A percentile compares a stretch with the other conserved stretches of the same genome.
Conservation (phyloP, 768 basidiomycete genomes). For the Termitomyces sp. region DNA sequence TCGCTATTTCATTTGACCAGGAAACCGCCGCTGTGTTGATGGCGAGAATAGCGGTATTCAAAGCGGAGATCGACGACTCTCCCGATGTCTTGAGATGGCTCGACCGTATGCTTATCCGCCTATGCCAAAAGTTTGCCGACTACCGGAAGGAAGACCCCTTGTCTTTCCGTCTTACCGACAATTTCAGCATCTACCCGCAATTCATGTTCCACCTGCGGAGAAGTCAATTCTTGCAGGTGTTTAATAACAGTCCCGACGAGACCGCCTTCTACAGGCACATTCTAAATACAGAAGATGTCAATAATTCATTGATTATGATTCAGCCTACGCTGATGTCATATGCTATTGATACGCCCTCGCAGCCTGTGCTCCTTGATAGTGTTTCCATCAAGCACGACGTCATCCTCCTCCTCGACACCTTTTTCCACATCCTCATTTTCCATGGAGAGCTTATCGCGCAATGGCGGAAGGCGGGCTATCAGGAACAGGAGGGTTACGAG, state of each 20-base stretch:
- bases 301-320: constrained; percentile 99
- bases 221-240: constrained; percentile 98
- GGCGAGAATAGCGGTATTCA: constrained; percentile 98
- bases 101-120: constrained; percentile 95
- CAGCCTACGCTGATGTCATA: constrained; percentile 99
- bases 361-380: constrained; percentile 94
- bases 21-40: constrained; percentile 97
- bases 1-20: constrained; percentile 95
- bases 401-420: constrained; percentile 94
- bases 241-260: constrained; percentile 99
- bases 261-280: constrained; percentile 99
- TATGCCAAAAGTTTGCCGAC: constrained; percentile 99
- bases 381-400: constrained; percentile 98
- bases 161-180: constrained; percentile 89
- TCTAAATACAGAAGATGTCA: constrained; percentile 95
- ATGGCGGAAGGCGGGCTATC: constrained; percentile 98
- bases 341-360: constrained; percentile 85
- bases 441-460: constrained; percentile 96
- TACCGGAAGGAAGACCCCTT: constrained; percentile 97
- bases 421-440: constrained; percentile 99
- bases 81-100: constrained; percentile 97
- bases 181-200: constrained; percentile 98
- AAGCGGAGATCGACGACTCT: constrained; percentile 97
- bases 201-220: constrained; percentile 99
- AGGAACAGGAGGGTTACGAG: constrained; percentile 98